phyloP scores from a whole-genome alignment of 441 rosid genomes.

The Macaranga tanarius region DNA sequence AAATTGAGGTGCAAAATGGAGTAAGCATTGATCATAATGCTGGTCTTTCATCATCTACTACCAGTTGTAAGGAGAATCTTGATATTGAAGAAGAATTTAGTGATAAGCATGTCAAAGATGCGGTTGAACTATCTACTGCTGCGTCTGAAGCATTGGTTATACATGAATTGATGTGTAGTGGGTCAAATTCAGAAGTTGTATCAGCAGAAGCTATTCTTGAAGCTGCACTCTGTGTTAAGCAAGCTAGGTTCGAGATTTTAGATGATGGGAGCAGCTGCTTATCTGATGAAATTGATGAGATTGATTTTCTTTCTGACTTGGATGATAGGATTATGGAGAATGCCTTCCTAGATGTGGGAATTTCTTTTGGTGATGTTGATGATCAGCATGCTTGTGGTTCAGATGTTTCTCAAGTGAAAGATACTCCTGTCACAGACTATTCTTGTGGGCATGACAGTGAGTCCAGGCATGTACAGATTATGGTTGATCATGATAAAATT shows the following conservation, averaged over 20 bases:
- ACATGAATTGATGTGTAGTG: slow-evolving; percentile 46
- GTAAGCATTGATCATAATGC: neutral
- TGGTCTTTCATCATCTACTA: slow-evolving; percentile 14
- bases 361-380: slow-evolving; percentile 29
- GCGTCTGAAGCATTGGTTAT: slow-evolving; percentile 71
- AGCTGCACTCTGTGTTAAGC: slow-evolving; percentile 59
- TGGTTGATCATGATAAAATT: slow-evolving; percentile 19
- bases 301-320: slow-evolving; percentile 38
- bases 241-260: slow-evolving; percentile 48
- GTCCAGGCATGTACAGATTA: slow-evolving; percentile 19
- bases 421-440: slow-evolving; percentile 36
- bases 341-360: slow-evolving; percentile 56
- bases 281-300: slow-evolving; percentile 34
- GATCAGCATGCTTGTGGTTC: slow-evolving; percentile 27
- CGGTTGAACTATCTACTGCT: slow-evolving; percentile 56
- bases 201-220: slow-evolving; percentile 49
- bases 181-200: slow-evolving; percentile 32
- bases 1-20: slow-evolving; percentile 8
- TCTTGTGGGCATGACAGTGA: slow-evolving; percentile 20
- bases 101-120: slow-evolving; percentile 25
- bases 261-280: slow-evolving; percentile 28
- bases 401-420: slow-evolving; percentile 48
- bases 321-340: slow-evolving; percentile 48
- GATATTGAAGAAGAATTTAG: slow-evolving; percentile 17
- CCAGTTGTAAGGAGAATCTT: slow-evolving; percentile 1